A percentile compares a stretch with the other conserved stretches of the same genome.
Conservation (phyloP, 192 early-diverging fungal species). For the Coemansia sp. region DNA sequence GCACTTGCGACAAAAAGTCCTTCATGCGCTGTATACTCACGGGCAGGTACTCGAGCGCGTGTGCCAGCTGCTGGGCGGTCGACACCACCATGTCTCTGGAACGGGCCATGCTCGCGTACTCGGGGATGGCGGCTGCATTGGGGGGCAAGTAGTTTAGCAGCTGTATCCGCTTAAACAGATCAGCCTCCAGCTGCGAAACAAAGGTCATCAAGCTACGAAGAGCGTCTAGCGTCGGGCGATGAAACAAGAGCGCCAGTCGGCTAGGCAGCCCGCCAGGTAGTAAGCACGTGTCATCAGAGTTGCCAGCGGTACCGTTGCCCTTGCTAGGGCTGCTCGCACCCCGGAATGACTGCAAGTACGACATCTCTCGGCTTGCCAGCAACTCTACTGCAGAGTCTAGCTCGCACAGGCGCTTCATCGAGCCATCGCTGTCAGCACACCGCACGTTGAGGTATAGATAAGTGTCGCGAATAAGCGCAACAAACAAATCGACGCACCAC, state of each 20-base stretch:
- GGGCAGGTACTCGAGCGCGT: slow-evolving; percentile 49
- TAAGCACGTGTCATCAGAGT: slow-evolving; percentile 6
- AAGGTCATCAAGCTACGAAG: slow-evolving; percentile 45
- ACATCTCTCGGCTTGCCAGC: slow-evolving; percentile 15
- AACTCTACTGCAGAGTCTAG: slow-evolving; percentile 17
- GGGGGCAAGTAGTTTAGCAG: slow-evolving; percentile 33
- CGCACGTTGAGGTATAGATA: slow-evolving; percentile 48
- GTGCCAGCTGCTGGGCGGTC: slow-evolving; percentile 46
- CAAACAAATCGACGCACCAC: slow-evolving; percentile 52
- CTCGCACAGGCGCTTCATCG: slow-evolving; percentile 36
- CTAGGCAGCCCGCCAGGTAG: slow-evolving; percentile 37
- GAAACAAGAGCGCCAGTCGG: slow-evolving; percentile 45
- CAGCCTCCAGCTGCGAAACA: slow-evolving; percentile 26
- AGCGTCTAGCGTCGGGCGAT: slow-evolving; percentile 45
- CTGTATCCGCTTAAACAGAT: slow-evolving; percentile 35
- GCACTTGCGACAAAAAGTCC: slow-evolving; percentile 43
- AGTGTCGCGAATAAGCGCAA: slow-evolving; percentile 45
- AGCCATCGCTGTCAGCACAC: slow-evolving; percentile 33
- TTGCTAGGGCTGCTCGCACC: slow-evolving; percentile 1
- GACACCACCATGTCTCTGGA: slow-evolving; percentile 42
- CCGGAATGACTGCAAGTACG: slow-evolving; percentile 17
- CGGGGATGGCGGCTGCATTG: slow-evolving; percentile 28
- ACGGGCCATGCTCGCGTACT: slow-evolving; percentile 21
- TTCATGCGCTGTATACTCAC: slow-evolving; percentile 44
- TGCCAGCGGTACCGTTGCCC: not conserved